These are phyloP conservation scores for Myxozyma neotropica DNA, from an alignment of 805 yeast genomes.

Conservation along the genomic window DNA sequence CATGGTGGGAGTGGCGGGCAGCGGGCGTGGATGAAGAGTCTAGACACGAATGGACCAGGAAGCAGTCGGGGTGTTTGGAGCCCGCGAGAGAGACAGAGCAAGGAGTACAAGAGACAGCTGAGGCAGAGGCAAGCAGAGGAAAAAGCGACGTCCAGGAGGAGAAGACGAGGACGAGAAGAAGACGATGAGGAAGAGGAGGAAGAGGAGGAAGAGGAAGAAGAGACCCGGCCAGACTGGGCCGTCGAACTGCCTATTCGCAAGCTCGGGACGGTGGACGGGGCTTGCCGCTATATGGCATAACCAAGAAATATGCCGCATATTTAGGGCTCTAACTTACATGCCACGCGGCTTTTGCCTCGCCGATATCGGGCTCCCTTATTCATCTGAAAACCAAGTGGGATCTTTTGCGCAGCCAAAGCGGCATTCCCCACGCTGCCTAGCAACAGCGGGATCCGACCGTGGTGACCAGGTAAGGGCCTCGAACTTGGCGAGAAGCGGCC, in stretches of 20 bases:
- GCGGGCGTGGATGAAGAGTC: too few relatives aligned
- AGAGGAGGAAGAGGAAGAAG: too few relatives aligned
- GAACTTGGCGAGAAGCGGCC: conserved; percentile 9
- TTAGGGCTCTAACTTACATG: background rate
- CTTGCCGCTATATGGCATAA: background rate
- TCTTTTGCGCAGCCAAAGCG: too few relatives aligned
- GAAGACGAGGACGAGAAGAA: background rate
- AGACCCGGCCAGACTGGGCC: too few relatives aligned
- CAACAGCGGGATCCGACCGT: background rate
- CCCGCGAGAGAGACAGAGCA: background rate
- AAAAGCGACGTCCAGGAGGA: too few relatives aligned
- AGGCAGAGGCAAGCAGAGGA: too few relatives aligned
- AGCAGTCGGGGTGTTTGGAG: background rate
- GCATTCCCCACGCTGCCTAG: background rate
- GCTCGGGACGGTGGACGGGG: background rate
- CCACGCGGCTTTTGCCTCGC: background rate
- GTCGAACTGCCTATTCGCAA: background rate
- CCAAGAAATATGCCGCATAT: too few relatives aligned
- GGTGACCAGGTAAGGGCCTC: background rate
- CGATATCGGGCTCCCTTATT: too few relatives aligned
- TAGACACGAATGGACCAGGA: background rate
- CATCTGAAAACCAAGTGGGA: too few relatives aligned
- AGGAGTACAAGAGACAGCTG: background rate
- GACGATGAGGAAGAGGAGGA: background rate
- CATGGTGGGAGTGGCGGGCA: conserved; percentile 8